These are phyloP conservation scores for Ogataea philodendri DNA, from an alignment of 805 yeast genomes.

Conservation along the genomic window DNA sequence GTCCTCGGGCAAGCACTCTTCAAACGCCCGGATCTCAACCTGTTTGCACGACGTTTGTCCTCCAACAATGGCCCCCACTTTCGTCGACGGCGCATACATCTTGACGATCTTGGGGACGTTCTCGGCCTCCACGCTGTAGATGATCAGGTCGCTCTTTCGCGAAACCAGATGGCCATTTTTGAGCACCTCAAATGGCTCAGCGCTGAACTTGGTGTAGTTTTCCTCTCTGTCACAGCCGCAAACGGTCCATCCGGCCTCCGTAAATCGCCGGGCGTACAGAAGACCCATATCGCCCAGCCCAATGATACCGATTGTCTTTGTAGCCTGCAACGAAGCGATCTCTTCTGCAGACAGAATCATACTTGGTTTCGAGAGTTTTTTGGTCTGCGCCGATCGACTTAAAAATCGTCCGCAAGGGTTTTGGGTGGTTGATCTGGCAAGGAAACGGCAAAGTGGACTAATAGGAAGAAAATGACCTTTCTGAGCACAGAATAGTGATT, in stretches of 20 bases:
- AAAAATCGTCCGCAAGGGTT: no score
- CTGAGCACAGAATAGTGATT: no score
- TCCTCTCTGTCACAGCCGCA: slow-evolving; percentile 86
- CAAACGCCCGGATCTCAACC: slow-evolving; percentile 87
- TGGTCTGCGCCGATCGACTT: slow-evolving; percentile 7
- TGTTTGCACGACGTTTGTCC: slow-evolving; percentile 96
- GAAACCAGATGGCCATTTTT: slow-evolving; percentile 82
- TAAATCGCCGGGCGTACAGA: slow-evolving; percentile 75
- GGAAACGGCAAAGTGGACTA: no score
- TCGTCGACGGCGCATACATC: slow-evolving; percentile 82
- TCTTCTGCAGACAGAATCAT: slow-evolving; percentile 16
- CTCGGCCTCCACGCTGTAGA: slow-evolving; percentile 93
- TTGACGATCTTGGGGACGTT: slow-evolving; percentile 70
- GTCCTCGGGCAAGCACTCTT: slow-evolving; percentile 68
- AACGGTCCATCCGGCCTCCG: slow-evolving; percentile 84
- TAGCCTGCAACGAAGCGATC: slow-evolving; percentile 20
- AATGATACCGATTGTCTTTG: slow-evolving; percentile 78
- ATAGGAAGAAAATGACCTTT: no score
- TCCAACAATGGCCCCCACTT: slow-evolving; percentile 88
- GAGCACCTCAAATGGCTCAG: slow-evolving; percentile 52
- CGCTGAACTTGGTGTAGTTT: slow-evolving; percentile 43
- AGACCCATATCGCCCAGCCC: slow-evolving; percentile 98
- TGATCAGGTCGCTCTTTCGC: slow-evolving; percentile 73
- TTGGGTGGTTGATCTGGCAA: no score
- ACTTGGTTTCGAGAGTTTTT: slow-evolving; percentile 14